Evolutionary conservation across 1,284 basidiomycete genomes (phyloP), one percentile per base, ranked within the genome.

Genomic region (Spongispora temasekensis): DNA sequence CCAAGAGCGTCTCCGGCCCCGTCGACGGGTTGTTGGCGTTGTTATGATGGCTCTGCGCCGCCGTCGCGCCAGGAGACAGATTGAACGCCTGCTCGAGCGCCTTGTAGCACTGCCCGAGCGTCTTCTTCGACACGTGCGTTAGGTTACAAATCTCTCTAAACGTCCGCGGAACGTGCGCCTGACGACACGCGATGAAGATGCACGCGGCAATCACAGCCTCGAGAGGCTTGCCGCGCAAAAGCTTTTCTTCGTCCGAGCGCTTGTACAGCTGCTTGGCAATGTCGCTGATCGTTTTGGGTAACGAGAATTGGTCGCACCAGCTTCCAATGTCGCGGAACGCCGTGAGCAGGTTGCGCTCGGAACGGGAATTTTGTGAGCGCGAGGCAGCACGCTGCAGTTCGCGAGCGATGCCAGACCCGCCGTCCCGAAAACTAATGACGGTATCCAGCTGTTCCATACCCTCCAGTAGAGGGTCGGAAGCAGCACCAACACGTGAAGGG

Each of bases 401-500:
- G 46, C 90, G 88, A 31, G 97, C 93, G 53, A 96, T 85, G 58
- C 97, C 97, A 2, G 94, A 92, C 57, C 95, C 93, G 61, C 95
- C 95, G 71, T 99, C 96, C 60, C 92, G 88, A 76, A 94, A 96
- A 62, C 94, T 95, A 73, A 99, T 98, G 64, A 94, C 86, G 30
- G 97, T 99, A 71, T 95, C 92, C 57, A 97, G 86, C 73, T 95
- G 91, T 74, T 97, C 95, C 68, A 95, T 91, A 53, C 94, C 94
- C 73, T 98, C 96, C 78, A 98, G 83, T 30, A 98, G 81, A 56
- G 96, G 95, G 74, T 98, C 95, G 44, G 90, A 88, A 42, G 95
- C 94, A 58, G 94, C 95, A 80, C 97, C 97, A 66, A 99, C 97
- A 93, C 97, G 97, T 68, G 97, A 99, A 60, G 97, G 97, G 76